Evolutionary conservation across 225 moss, liverwort and hornwort genomes (phyloP).

Genomic region (Polytrichum commune): DNA sequence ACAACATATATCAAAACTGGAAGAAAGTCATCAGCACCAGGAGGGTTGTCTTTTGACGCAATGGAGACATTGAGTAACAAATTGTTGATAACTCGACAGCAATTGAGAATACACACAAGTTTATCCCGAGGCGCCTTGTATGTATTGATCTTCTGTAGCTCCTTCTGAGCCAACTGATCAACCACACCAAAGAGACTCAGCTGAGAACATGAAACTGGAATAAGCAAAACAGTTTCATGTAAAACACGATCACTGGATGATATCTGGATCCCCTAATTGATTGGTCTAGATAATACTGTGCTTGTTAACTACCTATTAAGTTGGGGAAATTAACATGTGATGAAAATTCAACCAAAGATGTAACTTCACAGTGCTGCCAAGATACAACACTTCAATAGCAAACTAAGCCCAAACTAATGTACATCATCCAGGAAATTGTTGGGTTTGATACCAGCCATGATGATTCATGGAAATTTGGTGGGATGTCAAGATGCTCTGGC

Average conservation of each 20-base stretch:
- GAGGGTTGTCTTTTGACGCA: constrained; percentile 87
- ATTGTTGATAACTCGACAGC: constrained; percentile 97
- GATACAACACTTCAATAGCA: too few species aligned
- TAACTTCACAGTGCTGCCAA: too few species aligned
- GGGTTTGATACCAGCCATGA: constrained; percentile 78
- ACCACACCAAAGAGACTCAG: constrained; percentile 5
- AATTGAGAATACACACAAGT: constrained; percentile 94
- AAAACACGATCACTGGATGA: too few species aligned
- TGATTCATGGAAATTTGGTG: constrained; percentile 71
- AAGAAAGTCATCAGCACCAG: constrained; percentile 98
- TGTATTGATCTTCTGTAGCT: constrained; percentile 90
- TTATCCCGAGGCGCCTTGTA: constrained; percentile 97
- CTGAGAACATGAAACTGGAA: too few species aligned
- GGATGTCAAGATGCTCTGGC: constrained; percentile 94
- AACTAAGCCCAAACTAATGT: too few species aligned
- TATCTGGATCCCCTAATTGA: too few species aligned
- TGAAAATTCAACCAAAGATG: too few species aligned
- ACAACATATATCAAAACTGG: constrained; percentile 96
- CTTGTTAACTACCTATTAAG: too few species aligned
- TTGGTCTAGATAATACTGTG: too few species aligned
- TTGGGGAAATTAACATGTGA: too few species aligned
- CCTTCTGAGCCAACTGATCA: constrained; percentile 91
- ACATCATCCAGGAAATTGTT: constrained; percentile 12
- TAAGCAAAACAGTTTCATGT: too few species aligned
- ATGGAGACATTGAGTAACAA: constrained; percentile 86